These are phyloP conservation scores for Sporothrix brasiliensis DNA, from an alignment of 2,329 filamentous ascomycete species.

Conservation along the genomic window DNA sequence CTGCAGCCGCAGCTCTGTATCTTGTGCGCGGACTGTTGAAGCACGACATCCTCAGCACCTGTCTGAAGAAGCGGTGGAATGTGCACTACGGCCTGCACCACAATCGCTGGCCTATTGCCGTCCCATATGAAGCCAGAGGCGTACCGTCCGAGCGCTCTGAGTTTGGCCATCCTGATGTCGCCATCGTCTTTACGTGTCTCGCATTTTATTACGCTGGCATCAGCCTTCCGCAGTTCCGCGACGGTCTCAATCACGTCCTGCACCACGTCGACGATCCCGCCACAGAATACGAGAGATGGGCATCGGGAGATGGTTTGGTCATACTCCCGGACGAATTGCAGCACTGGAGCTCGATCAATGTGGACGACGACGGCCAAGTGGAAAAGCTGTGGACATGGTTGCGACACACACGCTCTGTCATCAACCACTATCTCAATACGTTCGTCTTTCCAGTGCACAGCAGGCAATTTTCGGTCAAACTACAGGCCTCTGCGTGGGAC, in stretches of 20 bases:
- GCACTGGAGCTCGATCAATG: slow-evolving; percentile 61
- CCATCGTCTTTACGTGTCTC: slow-evolving; percentile 66
- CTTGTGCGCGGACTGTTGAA: slow-evolving; percentile 66
- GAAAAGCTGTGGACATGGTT: slow-evolving; percentile 54
- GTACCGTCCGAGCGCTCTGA: slow-evolving; percentile 64
- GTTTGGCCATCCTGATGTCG: slow-evolving; percentile 68
- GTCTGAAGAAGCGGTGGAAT: slow-evolving; percentile 66
- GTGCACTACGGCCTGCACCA: slow-evolving; percentile 66
- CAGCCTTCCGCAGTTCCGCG: slow-evolving; percentile 51
- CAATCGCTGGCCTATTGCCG: slow-evolving; percentile 60
- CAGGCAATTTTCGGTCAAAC: slow-evolving; percentile 64
- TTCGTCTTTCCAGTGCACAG: slow-evolving; percentile 68
- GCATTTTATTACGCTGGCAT: slow-evolving; percentile 69
- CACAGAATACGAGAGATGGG: slow-evolving; percentile 58
- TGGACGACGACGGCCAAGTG: slow-evolving; percentile 58
- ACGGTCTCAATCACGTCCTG: slow-evolving; percentile 54
- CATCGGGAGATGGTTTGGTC: slow-evolving; percentile 42
- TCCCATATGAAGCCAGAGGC: slow-evolving; percentile 69
- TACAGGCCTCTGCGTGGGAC: slow-evolving; percentile 70
- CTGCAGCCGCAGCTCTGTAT: slow-evolving; percentile 44
- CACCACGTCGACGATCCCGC: slow-evolving; percentile 58
- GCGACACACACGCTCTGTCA: slow-evolving; percentile 51
- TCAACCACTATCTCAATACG: slow-evolving; percentile 65
- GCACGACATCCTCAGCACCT: slow-evolving; percentile 61
- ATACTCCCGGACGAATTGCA: slow-evolving; percentile 51